phyloP scores from a whole-genome alignment of 2,329 filamentous ascomycete genomes.

The Colletotrichum magnum region DNA sequence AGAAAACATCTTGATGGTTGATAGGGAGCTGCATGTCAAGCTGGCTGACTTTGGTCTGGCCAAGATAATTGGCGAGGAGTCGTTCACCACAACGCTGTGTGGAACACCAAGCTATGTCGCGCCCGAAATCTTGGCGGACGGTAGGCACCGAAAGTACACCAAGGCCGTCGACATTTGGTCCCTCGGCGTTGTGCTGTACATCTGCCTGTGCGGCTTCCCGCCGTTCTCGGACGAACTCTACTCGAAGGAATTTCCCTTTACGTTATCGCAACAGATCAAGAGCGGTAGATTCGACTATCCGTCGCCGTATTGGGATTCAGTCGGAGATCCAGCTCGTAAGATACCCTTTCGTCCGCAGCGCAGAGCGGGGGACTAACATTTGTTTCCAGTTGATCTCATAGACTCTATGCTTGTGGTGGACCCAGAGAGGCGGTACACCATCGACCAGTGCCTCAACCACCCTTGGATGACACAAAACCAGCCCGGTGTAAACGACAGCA shows the following conservation, averaged over 20 bases:
- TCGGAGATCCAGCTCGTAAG: slow-evolving; percentile 84
- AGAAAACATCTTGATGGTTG: slow-evolving; percentile 92
- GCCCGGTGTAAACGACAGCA: slow-evolving; percentile 83
- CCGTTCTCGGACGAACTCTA: slow-evolving; percentile 97
- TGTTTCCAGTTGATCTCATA: slow-evolving; percentile 81
- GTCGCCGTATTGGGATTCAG: slow-evolving; percentile 93
- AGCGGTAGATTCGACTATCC: slow-evolving; percentile 93
- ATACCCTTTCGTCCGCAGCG: slow-evolving; percentile 26
- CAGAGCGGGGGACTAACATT: background rate
- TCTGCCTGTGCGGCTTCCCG: slow-evolving; percentile 95
- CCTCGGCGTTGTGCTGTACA: slow-evolving; percentile 96
- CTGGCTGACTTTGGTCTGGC: slow-evolving; percentile 96
- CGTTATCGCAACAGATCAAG: slow-evolving; percentile 90
- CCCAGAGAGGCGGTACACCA: slow-evolving; percentile 84
- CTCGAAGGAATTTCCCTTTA: slow-evolving; percentile 85
- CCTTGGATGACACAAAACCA: slow-evolving; percentile 83
- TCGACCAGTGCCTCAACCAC: slow-evolving; percentile 92
- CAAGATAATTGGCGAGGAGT: slow-evolving; percentile 98
- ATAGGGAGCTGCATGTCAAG: slow-evolving; percentile 89
- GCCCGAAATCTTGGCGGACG: slow-evolving; percentile 91
- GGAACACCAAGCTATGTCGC: slow-evolving; percentile 98
- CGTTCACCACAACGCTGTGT: slow-evolving; percentile 95
- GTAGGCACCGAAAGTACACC: slow-evolving; percentile 88
- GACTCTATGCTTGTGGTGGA: slow-evolving; percentile 95
- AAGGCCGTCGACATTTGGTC: slow-evolving; percentile 98